Base-by-base conservation (phyloP, 805 yeast genomes). In the Yamadazyma kitorensis region DNA sequence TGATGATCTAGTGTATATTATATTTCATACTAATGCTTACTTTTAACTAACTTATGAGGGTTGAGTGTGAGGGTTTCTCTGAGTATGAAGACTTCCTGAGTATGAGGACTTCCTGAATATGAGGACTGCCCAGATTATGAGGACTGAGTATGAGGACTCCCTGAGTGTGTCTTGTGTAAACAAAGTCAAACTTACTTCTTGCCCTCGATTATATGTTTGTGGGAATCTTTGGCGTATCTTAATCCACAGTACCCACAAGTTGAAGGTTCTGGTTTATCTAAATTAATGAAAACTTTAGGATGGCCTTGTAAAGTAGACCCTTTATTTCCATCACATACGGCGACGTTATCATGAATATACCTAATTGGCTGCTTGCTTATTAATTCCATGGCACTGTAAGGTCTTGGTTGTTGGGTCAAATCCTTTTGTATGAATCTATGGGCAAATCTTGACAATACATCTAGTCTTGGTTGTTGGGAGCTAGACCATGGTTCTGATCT, bases 191-290 rank as follows among this genome's bases (percentile, higher is more conserved):
- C 22, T 20, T 7, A 20, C 34, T 31, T 24, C 22, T 34, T 26
- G 23, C 26, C 26, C 27, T 69, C 76, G 40, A 70, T 64, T 17
- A 55, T 27, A 24, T 51, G 68, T 49, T 58, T 67, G 45, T 61
- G 63, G 49, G 74, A 77, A 41, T 65, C 73, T 49, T 74, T 70
- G 39, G 81, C 82, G 51, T 69, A 82, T 53, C 82, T 72, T 49
- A 77, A 68, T 4, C 88, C 88, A 62, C 95, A 86, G 68, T 86
- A 86, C 6, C 86, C 86, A 64, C 95, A 86, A 13, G 83, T 68
- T 33, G 78, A 75, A 10, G 84, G 72, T 41, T 78, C 76, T 25
- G 86, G 82, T 54, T 77, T 79, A 57, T 86, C 95, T 53, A 86
- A 72, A 59, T 85, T 85, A 59, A 86, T 85, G 57, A 63, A 86